These are phyloP conservation scores for Hypomontagnella submonticulosa DNA, from an alignment of 495 filamentous ascomycete genomes.

Conservation along the genomic window DNA sequence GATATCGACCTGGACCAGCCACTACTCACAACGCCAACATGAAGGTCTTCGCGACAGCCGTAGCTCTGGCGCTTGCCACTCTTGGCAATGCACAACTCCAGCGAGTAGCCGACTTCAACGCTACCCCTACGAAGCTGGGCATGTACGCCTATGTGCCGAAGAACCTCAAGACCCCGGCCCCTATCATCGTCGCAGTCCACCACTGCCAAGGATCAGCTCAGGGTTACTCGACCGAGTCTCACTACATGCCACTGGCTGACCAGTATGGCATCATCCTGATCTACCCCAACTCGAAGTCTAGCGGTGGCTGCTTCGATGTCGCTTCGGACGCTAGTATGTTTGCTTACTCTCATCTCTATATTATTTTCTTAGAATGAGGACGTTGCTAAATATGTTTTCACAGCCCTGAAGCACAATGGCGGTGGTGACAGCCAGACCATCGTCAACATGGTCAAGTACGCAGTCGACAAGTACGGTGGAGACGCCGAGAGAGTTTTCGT, in stretches of 20 bases:
- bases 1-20: slow-evolving; percentile 2
- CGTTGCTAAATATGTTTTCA: neutral
- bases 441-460: slow-evolving; percentile 68
- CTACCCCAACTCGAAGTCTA: slow-evolving; percentile 53
- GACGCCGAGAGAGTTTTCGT: slow-evolving; percentile 62
- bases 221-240: slow-evolving; percentile 60
- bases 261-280: slow-evolving; percentile 44
- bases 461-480: slow-evolving; percentile 60
- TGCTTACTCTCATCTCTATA: neutral
- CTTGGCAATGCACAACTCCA: slow-evolving; percentile 48
- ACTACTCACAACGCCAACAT: slow-evolving; percentile 40
- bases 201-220: slow-evolving; percentile 64
- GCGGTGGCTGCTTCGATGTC: slow-evolving; percentile 50
- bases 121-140: slow-evolving; percentile 56
- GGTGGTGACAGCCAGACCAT: slow-evolving; percentile 68
- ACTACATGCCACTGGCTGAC: slow-evolving; percentile 51
- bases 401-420: slow-evolving; percentile 63
- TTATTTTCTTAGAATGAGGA: slow-evolving; percentile 14
- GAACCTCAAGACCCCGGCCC: slow-evolving; percentile 60
- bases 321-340: slow-evolving; percentile 47
- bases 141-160: slow-evolving; percentile 69
- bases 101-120: slow-evolving; percentile 56
- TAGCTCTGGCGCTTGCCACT: slow-evolving; percentile 47
- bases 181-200: slow-evolving; percentile 68
- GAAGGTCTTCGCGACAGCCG: slow-evolving; percentile 50